Percentiles rank a stretch among this genome's conserved stretches.
phyloP scores from a whole-genome alignment of 805 yeast species.

The Ogataea allantospora region DNA sequence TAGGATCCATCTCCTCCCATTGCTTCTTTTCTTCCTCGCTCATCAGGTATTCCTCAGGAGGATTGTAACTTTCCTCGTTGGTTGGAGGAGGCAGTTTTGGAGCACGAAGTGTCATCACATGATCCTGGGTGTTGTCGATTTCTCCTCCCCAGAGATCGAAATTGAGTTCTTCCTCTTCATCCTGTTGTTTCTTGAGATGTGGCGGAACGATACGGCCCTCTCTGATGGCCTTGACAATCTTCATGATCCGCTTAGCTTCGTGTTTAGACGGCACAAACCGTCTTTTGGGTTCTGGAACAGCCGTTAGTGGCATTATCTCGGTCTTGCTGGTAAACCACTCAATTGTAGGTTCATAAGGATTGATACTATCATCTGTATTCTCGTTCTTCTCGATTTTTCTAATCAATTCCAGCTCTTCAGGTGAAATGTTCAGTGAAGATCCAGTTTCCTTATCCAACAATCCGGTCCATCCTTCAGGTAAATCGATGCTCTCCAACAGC shows the following conservation, averaged over 20 bases:
- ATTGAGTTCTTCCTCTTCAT: slow-evolving; percentile 47
- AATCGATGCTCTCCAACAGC: slow-evolving; percentile 82
- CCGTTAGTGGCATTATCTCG: slow-evolving; percentile 88
- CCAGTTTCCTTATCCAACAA: slow-evolving; percentile 89
- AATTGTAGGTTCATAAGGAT: slow-evolving; percentile 90
- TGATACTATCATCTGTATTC: slow-evolving; percentile 70
- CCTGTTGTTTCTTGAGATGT: slow-evolving; percentile 48
- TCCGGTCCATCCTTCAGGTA: slow-evolving; percentile 99
- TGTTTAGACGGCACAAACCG: slow-evolving; percentile 95
- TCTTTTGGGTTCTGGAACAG: slow-evolving; percentile 95
- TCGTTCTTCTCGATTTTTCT: slow-evolving; percentile 82
- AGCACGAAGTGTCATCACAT: slow-evolving; percentile 88
- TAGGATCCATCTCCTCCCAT: slow-evolving; percentile 69
- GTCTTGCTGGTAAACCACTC: slow-evolving; percentile 91
- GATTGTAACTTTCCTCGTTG: slow-evolving; percentile 93
- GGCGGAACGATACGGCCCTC: slow-evolving; percentile 92
- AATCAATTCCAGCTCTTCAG: slow-evolving; percentile 87
- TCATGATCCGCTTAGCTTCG: slow-evolving; percentile 95
- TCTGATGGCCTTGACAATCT: slow-evolving; percentile 92
- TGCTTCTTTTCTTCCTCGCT: slow-evolving; percentile 71
- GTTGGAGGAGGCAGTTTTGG: slow-evolving; percentile 97
- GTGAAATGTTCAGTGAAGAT: slow-evolving; percentile 70
- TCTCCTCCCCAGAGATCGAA: slow-evolving; percentile 88
- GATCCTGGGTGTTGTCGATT: slow-evolving; percentile 58
- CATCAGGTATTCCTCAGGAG: slow-evolving; percentile 91